A percentile compares a stretch with the other conserved stretches of the same genome.
Evolutionary conservation across 2,329 filamentous ascomycete genomes (phyloP).

Genomic region (Botrytis deweyae): DNA sequence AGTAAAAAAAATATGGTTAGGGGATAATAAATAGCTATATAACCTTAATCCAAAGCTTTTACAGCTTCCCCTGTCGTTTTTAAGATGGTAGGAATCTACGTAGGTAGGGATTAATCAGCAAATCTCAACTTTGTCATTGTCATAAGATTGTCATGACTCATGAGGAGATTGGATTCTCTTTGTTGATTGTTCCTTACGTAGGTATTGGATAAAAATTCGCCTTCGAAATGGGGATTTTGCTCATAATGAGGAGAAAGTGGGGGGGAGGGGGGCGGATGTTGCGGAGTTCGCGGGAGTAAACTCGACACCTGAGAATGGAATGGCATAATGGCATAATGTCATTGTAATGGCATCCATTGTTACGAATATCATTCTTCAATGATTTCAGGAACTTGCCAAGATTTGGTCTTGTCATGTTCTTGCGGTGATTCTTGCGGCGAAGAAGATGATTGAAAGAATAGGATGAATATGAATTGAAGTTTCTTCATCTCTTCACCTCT

Average conservation of each 20-base stretch:
- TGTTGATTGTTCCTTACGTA: no score
- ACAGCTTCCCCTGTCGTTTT: neutral
- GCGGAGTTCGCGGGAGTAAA: conserved; percentile 10
- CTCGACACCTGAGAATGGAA: neutral
- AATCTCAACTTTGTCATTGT: neutral
- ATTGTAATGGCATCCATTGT: neutral
- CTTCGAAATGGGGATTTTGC: neutral
- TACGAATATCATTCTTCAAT: neutral
- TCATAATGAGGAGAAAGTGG: neutral
- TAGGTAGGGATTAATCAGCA: neutral
- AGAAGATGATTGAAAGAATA: neutral
- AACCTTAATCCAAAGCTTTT: neutral
- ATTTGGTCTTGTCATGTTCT: neutral
- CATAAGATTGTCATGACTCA: neutral
- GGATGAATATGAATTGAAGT: neutral
- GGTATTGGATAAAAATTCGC: neutral
- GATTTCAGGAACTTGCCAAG: neutral
- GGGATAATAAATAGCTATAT: neutral
- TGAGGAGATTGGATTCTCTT: no score
- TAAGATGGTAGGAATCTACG: neutral
- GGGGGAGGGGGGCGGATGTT: neutral
- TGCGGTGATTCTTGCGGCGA: neutral
- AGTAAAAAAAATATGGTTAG: neutral
- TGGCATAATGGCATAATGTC: neutral
- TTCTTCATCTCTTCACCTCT: neutral